Evolutionary conservation across 2,329 filamentous ascomycete genomes (phyloP).

Genomic region (Lachnellula subtilissima): DNA sequence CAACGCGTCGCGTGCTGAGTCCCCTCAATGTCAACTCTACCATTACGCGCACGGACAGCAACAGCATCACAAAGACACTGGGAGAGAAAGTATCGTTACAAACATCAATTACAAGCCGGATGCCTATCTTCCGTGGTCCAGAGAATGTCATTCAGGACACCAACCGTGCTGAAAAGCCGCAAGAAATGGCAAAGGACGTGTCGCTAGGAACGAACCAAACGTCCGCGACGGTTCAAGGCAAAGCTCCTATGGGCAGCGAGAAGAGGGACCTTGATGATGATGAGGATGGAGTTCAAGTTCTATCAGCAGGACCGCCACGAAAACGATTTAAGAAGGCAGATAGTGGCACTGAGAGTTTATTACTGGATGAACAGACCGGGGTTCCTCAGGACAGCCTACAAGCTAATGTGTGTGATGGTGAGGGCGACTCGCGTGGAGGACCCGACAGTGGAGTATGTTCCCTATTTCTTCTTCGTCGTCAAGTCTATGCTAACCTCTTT

Average conservation of each 20-base stretch:
- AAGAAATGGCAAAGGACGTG: no score
- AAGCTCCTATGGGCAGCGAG: neutral
- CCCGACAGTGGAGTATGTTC: neutral
- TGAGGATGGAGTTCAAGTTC: neutral
- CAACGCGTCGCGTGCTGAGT: slow-evolving; percentile 22
- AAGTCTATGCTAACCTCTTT: neutral
- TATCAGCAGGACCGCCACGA: neutral
- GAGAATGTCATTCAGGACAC: no score
- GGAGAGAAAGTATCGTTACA: neutral
- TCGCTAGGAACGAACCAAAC: no score
- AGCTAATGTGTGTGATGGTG: neutral
- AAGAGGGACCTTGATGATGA: neutral
- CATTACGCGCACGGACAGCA: neutral
- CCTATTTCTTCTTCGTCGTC: neutral
- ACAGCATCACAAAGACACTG: neutral
- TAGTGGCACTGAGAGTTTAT: neutral
- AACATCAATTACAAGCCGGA: neutral
- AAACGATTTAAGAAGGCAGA: neutral
- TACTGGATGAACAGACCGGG: neutral
- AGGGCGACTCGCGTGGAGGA: neutral
- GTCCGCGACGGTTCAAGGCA: neutral
- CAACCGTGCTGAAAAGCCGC: no score
- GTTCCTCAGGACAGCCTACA: neutral
- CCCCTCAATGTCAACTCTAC: slow-evolving; percentile 64
- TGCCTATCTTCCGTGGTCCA: neutral